Base-by-base conservation (phyloP, 768 basidiomycete genomes). In the Amyloporia xantha region DNA sequence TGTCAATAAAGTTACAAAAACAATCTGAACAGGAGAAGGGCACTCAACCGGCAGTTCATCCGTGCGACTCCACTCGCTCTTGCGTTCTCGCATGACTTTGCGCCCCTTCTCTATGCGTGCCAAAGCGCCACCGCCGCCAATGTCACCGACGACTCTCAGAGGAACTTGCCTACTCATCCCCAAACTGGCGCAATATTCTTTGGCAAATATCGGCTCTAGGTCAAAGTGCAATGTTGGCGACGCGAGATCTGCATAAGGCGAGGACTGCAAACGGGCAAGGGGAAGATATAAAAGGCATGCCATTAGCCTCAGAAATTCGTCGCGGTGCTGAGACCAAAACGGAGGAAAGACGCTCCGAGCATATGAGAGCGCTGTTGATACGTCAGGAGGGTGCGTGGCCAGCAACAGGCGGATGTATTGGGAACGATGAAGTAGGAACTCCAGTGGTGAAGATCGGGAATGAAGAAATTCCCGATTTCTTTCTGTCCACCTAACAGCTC, bases 61-160 rank as follows among this genome's bases (percentile, higher is more conserved):
- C 19, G 80, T 78, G 56, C 86, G 86, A 63, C 81, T 86, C 87
- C 95, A 96, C 68, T 92, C 91, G 56, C 88, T 91, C 72, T 91
- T 87, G 57, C 85, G 76, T 61, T 95, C 91, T 54, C 90, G 81
- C 86, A 98, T 89, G 23, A 98, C 89, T 53, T 84, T 86, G 52
- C 90, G 77, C 5, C 91, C 94, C 65, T 97, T 98, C 69, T 95
- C 91, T 38, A 98, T 94, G 59, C 86, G 81, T 5, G 87, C 84
- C 49, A 98, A 66, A 0, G 94, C 93, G 2, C 94, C 92, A 4
- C 90, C 87, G 0, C 88, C 91, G 1, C 95, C 96, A 44, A 98
- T 85, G 57, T 95, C 93, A 2, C 90, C 91, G 2, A 94, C 85
- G 2, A 96, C 91, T 35, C 83, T 76, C 38, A 99, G 72, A 1